phyloP scores from a whole-genome alignment of 2,329 filamentous ascomycete species.

The Ophiostoma australiae region DNA sequence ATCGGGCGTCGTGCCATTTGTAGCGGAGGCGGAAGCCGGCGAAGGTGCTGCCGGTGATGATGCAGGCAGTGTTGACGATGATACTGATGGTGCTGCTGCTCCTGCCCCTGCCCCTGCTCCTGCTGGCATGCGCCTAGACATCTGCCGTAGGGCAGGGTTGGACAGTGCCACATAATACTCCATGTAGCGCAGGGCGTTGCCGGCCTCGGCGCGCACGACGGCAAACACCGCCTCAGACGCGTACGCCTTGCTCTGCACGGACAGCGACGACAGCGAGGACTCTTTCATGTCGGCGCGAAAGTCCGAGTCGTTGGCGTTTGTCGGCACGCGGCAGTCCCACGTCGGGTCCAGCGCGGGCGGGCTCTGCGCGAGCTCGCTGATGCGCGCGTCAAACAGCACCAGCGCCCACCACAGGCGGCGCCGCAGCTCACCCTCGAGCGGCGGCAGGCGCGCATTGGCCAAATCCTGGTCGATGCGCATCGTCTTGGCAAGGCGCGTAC shows the following conservation, averaged over 20 bases:
- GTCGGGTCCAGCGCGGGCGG: conserved; percentile 32
- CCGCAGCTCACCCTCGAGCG: conserved; percentile 54
- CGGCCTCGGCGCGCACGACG: conserved; percentile 40
- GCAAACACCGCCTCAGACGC: conserved; percentile 42
- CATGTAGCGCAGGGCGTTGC: conserved; percentile 37
- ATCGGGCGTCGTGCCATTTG: conserved; percentile 25
- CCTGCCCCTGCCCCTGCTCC: too few species aligned
- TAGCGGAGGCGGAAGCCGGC: background rate
- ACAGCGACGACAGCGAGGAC: background rate
- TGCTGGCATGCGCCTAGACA: conserved; percentile 27
- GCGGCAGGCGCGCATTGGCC: conserved; percentile 35
- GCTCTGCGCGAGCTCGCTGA: conserved; percentile 47
- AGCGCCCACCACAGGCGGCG: conserved; percentile 60
- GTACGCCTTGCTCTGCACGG: background rate
- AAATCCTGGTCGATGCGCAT: conserved; percentile 49
- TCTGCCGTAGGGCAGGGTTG: conserved; percentile 33
- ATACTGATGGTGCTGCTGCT: too few species aligned
- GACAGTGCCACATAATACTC: conserved; percentile 36
- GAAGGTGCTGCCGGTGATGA: background rate
- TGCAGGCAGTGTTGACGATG: background rate
- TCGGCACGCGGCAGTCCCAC: conserved; percentile 42
- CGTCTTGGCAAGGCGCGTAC: conserved; percentile 53
- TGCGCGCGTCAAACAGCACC: conserved; percentile 51
- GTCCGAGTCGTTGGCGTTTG: conserved; percentile 45
- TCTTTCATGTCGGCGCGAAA: conserved; percentile 37